A percentile compares a stretch with the other conserved stretches of the same genome.
Evolutionary conservation across 23 red algal species (phyloP).

Genomic region (Gracilariopsis chorda): DNA sequence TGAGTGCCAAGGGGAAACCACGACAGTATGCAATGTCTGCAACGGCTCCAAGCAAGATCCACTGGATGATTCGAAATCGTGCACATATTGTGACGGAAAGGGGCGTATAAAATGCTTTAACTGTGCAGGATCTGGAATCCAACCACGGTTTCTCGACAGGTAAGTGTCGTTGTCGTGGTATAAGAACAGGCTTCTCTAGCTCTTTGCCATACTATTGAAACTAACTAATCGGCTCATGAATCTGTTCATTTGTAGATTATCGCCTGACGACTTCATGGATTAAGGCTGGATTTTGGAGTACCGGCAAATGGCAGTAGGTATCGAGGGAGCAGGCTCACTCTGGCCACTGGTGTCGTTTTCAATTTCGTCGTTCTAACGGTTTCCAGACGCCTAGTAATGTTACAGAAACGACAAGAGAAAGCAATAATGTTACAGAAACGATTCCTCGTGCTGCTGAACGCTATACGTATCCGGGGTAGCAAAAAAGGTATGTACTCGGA

Average conservation of each 20-base stretch:
- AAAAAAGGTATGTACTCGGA: too few relatives aligned
- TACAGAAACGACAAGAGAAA: too few relatives aligned
- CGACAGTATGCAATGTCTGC: slow-evolving; percentile 65
- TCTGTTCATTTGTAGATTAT: slow-evolving; percentile 10
- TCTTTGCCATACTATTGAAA: not conserved
- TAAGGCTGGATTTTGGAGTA: slow-evolving; percentile 34
- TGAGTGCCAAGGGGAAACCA: slow-evolving; percentile 71
- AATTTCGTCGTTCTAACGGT: too few relatives aligned
- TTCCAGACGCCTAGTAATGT: too few relatives aligned
- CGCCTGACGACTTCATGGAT: slow-evolving; percentile 98
- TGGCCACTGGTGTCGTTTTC: too few relatives aligned
- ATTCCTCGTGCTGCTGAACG: too few relatives aligned
- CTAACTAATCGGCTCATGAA: not conserved
- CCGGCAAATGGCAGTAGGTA: too few relatives aligned
- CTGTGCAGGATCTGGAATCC: slow-evolving; percentile 82
- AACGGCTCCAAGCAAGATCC: slow-evolving; percentile 51
- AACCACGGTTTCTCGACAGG: slow-evolving; percentile 92
- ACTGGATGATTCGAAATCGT: slow-evolving; percentile 45
- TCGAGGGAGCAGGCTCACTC: too few relatives aligned
- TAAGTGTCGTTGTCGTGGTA: not conserved
- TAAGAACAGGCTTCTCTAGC: not conserved
- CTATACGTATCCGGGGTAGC: too few relatives aligned
- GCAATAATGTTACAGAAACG: too few relatives aligned
- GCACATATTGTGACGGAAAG: slow-evolving; percentile 76
- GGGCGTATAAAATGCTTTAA: slow-evolving; percentile 77